These are phyloP conservation scores for Hanseniaspora gamundiae DNA, from an alignment of 1,139 yeast genomes.

Conservation along the genomic window DNA sequence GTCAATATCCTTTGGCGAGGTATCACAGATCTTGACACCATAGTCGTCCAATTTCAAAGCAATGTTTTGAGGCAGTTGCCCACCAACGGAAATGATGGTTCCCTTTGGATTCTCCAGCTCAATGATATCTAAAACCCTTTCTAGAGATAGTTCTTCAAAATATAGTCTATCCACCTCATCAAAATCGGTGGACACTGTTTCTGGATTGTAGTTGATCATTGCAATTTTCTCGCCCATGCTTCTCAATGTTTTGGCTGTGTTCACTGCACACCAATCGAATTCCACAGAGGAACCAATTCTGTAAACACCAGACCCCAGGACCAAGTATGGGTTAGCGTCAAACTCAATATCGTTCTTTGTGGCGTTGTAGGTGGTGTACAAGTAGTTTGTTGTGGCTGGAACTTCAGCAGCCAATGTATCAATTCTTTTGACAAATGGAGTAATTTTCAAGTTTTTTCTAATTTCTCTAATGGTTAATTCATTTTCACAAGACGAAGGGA, in stretches of 20 bases:
- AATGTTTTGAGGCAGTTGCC: slow-evolving; percentile 94
- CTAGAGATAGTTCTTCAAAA: slow-evolving; percentile 89
- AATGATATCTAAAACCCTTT: slow-evolving; percentile 94
- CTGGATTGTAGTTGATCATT: slow-evolving; percentile 97
- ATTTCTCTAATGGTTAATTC: slow-evolving; percentile 74
- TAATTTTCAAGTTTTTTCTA: slow-evolving; percentile 66
- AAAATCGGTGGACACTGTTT: slow-evolving; percentile 95
- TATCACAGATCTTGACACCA: slow-evolving; percentile 85
- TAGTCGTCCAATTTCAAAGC: slow-evolving; percentile 73
- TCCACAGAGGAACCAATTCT: slow-evolving; percentile 98
- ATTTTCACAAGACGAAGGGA: slow-evolving; percentile 31
- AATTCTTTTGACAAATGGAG: slow-evolving; percentile 91
- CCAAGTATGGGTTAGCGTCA: slow-evolving; percentile 86
- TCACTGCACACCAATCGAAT: slow-evolving; percentile 99
- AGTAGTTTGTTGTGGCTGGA: slow-evolving; percentile 93
- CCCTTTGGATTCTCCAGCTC: slow-evolving; percentile 85
- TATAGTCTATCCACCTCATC: slow-evolving; percentile 96
- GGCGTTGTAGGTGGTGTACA: slow-evolving; percentile 94
- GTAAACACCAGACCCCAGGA: slow-evolving; percentile 95
- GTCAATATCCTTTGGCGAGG: slow-evolving; percentile 90
- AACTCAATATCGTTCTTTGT: slow-evolving; percentile 72
- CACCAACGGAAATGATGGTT: slow-evolving; percentile 93
- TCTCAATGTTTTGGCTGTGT: slow-evolving; percentile 90
- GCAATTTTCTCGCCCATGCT: slow-evolving; percentile 79
- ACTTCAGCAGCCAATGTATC: slow-evolving; percentile 98